These are phyloP conservation scores for Russula sp. DNA, from an alignment of 768 basidiomycete genomes.

Conservation along the genomic window DNA sequence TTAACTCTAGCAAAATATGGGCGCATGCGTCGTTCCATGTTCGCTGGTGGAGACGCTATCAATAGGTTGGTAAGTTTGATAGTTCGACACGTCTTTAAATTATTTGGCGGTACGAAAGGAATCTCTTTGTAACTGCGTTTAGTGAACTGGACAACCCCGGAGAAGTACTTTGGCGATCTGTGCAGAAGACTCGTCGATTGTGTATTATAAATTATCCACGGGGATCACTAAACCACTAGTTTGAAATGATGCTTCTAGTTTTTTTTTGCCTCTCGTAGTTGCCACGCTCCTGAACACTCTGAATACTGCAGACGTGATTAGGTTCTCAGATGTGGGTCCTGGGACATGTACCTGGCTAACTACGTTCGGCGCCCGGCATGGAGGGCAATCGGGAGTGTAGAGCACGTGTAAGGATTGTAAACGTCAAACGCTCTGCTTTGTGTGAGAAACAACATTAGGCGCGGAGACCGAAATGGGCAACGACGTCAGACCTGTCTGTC, in stretches of 20 bases:
- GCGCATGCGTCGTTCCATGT: conserved; percentile 19
- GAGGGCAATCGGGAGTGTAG: not conserved
- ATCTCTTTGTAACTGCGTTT: conserved; percentile 15
- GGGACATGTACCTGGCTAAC: not conserved
- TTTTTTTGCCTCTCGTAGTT: not conserved
- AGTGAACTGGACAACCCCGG: conserved; percentile 9
- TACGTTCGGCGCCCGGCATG: not conserved
- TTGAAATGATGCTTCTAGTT: no score
- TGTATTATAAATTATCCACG: conserved; percentile 27
- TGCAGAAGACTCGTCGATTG: conserved; percentile 27
- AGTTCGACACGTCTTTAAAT: no score
- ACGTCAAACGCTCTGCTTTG: not conserved
- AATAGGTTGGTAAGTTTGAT: conserved; percentile 26
- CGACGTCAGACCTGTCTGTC: not conserved
- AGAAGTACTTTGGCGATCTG: conserved; percentile 25
- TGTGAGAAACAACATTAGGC: not conserved
- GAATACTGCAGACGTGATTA: no score
- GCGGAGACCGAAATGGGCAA: not conserved
- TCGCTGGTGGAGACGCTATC: conserved; percentile 19
- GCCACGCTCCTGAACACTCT: not conserved
- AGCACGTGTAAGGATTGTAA: not conserved
- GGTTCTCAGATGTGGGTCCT: no score
- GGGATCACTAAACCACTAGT: conserved; percentile 24
- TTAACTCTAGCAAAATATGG: not conserved
- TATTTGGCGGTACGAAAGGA: not conserved